Evolutionary conservation across 345 rosid genomes (phyloP).

Genomic region (Eucalyptus erythrocorys): DNA sequence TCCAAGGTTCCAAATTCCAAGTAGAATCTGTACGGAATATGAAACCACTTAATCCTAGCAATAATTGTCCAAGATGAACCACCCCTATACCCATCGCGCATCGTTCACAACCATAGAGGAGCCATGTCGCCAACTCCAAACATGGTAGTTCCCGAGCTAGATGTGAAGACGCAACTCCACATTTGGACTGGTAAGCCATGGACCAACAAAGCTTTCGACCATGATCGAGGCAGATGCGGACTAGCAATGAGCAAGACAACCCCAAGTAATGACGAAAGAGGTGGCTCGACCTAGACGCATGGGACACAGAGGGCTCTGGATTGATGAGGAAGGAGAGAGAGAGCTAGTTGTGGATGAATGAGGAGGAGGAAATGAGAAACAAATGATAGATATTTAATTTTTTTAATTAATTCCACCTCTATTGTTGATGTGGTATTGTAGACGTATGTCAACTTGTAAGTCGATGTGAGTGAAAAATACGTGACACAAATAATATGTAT

Average conservation of each 20-base stretch:
- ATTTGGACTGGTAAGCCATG: background rate
- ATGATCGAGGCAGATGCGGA: background rate
- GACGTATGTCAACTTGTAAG: background rate
- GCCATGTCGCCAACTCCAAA: background rate
- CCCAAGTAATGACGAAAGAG: background rate
- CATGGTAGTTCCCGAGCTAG: background rate
- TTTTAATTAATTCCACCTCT: background rate
- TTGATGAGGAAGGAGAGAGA: background rate
- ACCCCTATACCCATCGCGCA: fast-evolving
- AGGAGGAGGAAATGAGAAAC: background rate
- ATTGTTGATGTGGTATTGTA: fast-evolving
- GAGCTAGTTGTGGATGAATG: background rate
- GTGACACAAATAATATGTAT: background rate
- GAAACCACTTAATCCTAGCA: fast-evolving
- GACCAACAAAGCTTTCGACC: background rate
- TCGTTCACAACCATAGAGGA: background rate
- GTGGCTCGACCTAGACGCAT: background rate
- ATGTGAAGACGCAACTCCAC: background rate
- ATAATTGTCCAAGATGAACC: background rate
- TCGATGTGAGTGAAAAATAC: background rate
- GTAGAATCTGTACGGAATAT: fast-evolving
- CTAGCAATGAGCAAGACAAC: background rate
- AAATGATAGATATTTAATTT: fast-evolving
- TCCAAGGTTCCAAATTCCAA: too few species aligned
- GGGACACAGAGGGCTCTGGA: fast-evolving